Evolutionary conservation across 176 grass and related monocot species (phyloP).

Genomic region (Melocanna baccifera): DNA sequence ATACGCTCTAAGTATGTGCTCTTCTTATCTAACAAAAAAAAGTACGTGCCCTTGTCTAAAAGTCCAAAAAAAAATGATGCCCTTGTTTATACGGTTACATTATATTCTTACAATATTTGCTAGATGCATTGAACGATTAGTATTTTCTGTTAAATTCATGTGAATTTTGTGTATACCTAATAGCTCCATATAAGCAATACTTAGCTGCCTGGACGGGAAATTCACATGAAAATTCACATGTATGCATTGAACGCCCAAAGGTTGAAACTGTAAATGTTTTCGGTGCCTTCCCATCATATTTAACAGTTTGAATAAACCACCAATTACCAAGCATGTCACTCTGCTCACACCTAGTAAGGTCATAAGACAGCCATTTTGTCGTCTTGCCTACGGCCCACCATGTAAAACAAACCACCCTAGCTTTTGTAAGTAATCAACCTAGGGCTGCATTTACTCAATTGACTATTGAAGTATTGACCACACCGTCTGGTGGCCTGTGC

Average conservation of each 20-base stretch:
- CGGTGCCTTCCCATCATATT: too few relatives aligned
- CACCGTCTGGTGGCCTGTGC: constrained; percentile 16
- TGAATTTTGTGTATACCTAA: not conserved
- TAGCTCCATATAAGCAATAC: not conserved
- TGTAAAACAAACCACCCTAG: constrained; percentile 24
- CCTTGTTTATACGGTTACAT: not conserved
- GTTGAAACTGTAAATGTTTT: too few relatives aligned
- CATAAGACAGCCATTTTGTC: not conserved
- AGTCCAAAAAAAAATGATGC: not conserved
- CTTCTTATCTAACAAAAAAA: too few relatives aligned
- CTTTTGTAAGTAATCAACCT: constrained; percentile 37
- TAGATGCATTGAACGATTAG: not conserved
- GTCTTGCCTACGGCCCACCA: not conserved
- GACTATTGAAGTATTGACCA: constrained; percentile 44
- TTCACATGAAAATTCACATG: too few relatives aligned
- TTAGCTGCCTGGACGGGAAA: too few relatives aligned
- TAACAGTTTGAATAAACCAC: not conserved
- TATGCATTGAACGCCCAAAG: too few relatives aligned
- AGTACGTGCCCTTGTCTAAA: not conserved
- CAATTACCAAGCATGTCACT: not conserved
- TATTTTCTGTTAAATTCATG: not conserved
- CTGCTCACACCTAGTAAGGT: not conserved
- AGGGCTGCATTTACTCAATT: constrained; percentile 35
- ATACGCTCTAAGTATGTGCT: too few relatives aligned
- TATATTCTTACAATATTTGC: not conserved